A percentile compares a stretch with the other conserved stretches of the same genome.
phyloP scores from a whole-genome alignment of 352 stramenopile species.

The Phytopythium kandeliae region DNA sequence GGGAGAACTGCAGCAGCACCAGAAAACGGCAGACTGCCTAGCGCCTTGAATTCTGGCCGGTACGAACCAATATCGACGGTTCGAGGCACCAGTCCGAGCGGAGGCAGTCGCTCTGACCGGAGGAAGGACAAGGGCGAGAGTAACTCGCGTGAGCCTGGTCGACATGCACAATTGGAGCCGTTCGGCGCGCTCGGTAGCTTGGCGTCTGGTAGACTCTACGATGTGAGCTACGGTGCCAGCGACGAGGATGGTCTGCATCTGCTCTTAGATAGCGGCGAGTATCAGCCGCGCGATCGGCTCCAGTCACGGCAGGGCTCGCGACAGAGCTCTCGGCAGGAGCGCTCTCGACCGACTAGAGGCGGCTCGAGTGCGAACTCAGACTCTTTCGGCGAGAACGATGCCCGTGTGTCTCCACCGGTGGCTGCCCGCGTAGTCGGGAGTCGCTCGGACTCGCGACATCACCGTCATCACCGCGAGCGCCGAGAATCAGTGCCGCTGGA shows the following conservation, averaged over 20 bases:
- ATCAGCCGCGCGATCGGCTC: slow-evolving; percentile 65
- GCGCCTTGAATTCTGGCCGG: slow-evolving; percentile 15
- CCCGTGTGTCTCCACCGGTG: slow-evolving; percentile 9
- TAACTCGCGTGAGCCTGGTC: not conserved
- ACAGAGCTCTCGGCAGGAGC: slow-evolving; percentile 36
- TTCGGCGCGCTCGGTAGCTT: not conserved
- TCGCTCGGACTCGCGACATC: slow-evolving; percentile 20
- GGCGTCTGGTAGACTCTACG: not conserved
- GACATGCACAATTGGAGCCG: not conserved
- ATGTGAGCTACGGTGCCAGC: slow-evolving; percentile 18
- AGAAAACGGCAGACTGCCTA: slow-evolving; percentile 20
- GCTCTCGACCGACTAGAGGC: not conserved
- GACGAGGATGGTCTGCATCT: slow-evolving; percentile 13
- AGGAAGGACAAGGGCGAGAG: not conserved
- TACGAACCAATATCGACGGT: not conserved
- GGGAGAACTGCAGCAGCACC: slow-evolving; percentile 12
- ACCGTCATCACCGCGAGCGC: slow-evolving; percentile 16
- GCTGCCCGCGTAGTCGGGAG: slow-evolving; percentile 6
- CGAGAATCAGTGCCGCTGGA: slow-evolving; percentile 18
- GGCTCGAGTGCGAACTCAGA: slow-evolving; percentile 9
- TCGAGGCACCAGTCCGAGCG: not conserved
- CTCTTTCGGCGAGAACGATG: slow-evolving; percentile 43
- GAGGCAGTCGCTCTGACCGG: not conserved
- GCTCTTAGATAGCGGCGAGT: slow-evolving; percentile 33
- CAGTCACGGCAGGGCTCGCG: slow-evolving; percentile 71